These are phyloP conservation scores for Parietaria judaica DNA, from an alignment of 306 rosid species.

Conservation along the genomic window DNA sequence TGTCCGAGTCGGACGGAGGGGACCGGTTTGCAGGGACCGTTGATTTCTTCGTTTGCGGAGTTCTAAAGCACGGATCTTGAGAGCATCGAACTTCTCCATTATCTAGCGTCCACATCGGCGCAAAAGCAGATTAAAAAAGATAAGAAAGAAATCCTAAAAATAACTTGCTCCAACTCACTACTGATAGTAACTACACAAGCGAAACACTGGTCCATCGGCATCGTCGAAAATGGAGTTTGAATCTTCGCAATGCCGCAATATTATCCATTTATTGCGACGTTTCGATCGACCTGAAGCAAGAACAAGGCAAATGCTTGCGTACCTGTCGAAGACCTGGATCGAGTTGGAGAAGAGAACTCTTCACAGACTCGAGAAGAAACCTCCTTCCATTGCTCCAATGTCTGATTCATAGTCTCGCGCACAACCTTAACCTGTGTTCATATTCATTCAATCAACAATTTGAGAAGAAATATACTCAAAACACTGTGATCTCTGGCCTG, in stretches of 20 bases:
- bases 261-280: conserved; percentile 5
- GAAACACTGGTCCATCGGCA: too few relatives aligned
- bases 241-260: conserved; percentile 1
- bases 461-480: neutral
- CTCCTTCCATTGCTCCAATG: conserved; percentile 76
- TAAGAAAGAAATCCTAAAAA: neutral
- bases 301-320: too few relatives aligned
- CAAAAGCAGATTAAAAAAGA: conserved; percentile 12
- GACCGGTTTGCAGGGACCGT: conserved; percentile 51
- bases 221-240: neutral
- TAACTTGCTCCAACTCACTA: neutral
- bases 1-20: conserved; percentile 44
- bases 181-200: too few relatives aligned
- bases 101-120: conserved; percentile 35
- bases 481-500: neutral
- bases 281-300: conserved; percentile 7
- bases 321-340: conserved; percentile 34
- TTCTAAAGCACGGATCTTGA: conserved; percentile 28
- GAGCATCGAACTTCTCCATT: conserved; percentile 38
- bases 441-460: neutral
- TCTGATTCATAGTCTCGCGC: conserved; percentile 74
- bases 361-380: conserved; percentile 31
- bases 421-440: conserved; percentile 72
- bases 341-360: conserved; percentile 33
- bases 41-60: conserved; percentile 43